Base-by-base conservation (phyloP, 768 basidiomycete genomes). In the Naematelia aurantialba region DNA sequence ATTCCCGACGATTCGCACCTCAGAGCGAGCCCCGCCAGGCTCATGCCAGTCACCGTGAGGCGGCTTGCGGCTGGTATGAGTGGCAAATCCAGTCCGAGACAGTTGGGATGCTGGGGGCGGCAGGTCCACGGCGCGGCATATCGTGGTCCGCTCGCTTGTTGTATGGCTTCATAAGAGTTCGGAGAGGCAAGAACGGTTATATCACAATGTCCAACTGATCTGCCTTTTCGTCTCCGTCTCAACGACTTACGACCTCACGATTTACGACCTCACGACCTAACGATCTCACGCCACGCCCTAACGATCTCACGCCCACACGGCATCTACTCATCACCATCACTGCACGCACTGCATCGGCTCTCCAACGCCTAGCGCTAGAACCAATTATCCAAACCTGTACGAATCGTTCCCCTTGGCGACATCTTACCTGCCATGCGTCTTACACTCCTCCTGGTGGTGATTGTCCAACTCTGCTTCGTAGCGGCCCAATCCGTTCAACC, bases 391-490 rank as follows among this genome's bases (percentile, higher is more conserved):
- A n/a, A n/a, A n/a, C n/a, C n/a, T n/a, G n/a, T n/a, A n/a, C n/a
- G n/a, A n/a, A n/a, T n/a, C n/a, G n/a, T n/a, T n/a, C n/a, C n/a
- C n/a, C n/a, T n/a, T n/a, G n/a, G 34, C 17, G 17, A 39, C 34
- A 8, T 17, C 34, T 8, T 8, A 39, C 8, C 34, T 17, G 17
- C 8, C 8, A 39, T 39, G 34, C 8, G 34, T 8, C 34, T 39
- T 17, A 8, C 34, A 39, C 17, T 39, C 34, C 8, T 39, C 34
- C 34, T 51, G 11, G 12, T 51, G 14, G 4, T 10, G 27, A 22
- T 51, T 25, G 10, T 24, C 10, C 50, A 51, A 29, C 26, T 51
- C 50, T 27, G 21, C 50, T 13, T 51, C 50, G 14, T 51, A 11
- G 14, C 27, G 4, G 14, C 10, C 50, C 50, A 24, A 51, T 51